phyloP scores from a whole-genome alignment of 2,329 filamentous ascomycete genomes.

The Monosporascus ibericus region DNA sequence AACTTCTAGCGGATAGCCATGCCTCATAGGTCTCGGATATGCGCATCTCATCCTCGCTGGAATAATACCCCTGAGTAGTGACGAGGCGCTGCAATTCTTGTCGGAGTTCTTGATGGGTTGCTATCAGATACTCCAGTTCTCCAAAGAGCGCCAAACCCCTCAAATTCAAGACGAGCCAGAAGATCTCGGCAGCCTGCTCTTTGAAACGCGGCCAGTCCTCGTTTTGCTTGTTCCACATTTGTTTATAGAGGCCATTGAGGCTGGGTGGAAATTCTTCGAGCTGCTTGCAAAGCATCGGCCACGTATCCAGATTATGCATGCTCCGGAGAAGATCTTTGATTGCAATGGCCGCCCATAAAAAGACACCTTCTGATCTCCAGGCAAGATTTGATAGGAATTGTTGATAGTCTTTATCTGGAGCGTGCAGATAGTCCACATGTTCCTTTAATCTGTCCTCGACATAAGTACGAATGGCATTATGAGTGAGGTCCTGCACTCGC shows the following conservation, averaged over 20 bases:
- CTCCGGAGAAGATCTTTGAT: conserved; percentile 5
- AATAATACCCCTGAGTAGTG: no score
- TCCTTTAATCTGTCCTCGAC: neutral
- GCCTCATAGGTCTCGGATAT: no score
- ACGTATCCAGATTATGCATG: conserved; percentile 5
- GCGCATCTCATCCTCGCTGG: no score
- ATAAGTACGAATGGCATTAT: neutral
- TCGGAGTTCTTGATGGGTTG: no score
- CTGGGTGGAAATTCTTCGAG: conserved; percentile 2
- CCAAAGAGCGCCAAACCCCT: neutral
- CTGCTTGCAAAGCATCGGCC: neutral
- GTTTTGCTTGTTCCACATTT: conserved; percentile 10
- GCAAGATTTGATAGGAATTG: neutral
- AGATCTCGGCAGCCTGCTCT: conserved; percentile 3
- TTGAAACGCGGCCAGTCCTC: conserved; percentile 3
- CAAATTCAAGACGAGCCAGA: neutral
- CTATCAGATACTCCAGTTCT: no score
- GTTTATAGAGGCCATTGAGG: conserved; percentile 7
- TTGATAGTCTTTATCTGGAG: neutral
- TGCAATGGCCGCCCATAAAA: conserved; percentile 7
- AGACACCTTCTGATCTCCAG: conserved; percentile 5
- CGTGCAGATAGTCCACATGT: no score
- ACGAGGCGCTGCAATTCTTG: no score
- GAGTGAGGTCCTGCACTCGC: conserved; percentile 4
- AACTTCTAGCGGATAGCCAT: conserved; percentile 2